phyloP scores from a whole-genome alignment of 371 early-diverging fungal species.

The Mortierella sp. region DNA sequence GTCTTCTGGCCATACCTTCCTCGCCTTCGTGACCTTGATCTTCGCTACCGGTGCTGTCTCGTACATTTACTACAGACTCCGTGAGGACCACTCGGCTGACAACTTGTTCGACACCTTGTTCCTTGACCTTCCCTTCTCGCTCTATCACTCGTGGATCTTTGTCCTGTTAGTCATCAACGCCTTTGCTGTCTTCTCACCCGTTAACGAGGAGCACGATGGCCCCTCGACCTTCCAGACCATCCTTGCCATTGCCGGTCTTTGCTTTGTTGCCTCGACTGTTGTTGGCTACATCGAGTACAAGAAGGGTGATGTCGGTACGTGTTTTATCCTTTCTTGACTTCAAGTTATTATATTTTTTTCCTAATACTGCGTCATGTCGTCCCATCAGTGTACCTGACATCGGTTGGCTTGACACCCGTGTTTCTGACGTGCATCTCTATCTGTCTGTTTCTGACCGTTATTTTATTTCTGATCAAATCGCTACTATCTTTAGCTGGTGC shows the following conservation, averaged over 20 bases:
- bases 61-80: conserved; percentile 65
- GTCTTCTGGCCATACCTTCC: conserved; percentile 59
- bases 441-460: background rate
- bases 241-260: conserved; percentile 67
- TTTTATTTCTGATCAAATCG: background rate
- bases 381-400: background rate
- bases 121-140: conserved; percentile 81
- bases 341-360: background rate
- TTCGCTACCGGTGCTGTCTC: conserved; percentile 62
- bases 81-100: conserved; percentile 60
- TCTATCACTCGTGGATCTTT: conserved; percentile 81
- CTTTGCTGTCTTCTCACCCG: conserved; percentile 72
- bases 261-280: conserved; percentile 72
- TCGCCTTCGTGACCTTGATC: conserved; percentile 57
- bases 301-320: conserved; percentile 72
- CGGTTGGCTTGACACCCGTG: background rate
- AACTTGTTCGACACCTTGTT: conserved; percentile 69
- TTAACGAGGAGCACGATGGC: conserved; percentile 55
- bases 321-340: background rate
- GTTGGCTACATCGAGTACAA: conserved; percentile 78
- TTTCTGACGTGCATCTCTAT: background rate
- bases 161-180: conserved; percentile 72
- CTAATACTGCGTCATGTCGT: background rate
- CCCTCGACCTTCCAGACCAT: conserved; percentile 67
- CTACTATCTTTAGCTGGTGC: conserved; percentile 51